phyloP scores from a whole-genome alignment of 192 early-diverging fungal species.

The Polychytrium aggregatum region DNA sequence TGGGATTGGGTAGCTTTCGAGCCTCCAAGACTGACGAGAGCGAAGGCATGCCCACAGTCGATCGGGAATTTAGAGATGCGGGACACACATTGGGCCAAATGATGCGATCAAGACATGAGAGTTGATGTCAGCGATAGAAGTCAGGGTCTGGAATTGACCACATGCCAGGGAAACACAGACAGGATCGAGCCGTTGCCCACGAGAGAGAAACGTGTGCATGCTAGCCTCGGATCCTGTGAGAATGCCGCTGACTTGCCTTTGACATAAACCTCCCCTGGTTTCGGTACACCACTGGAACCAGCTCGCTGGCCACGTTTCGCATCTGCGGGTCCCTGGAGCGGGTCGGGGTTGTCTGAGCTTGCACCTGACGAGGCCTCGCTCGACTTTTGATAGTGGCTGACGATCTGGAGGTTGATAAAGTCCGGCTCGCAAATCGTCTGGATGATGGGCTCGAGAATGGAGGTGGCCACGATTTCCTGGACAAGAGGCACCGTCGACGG shows the following conservation, averaged over 20 bases:
- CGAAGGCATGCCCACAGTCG: background rate
- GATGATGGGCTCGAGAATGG: slow-evolving; percentile 26
- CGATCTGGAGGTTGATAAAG: slow-evolving; percentile 22
- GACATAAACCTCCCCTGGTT: slow-evolving; percentile 13
- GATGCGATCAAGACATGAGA: too few species aligned
- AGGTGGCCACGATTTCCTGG: slow-evolving; percentile 34
- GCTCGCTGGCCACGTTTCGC: background rate
- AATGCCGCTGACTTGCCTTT: slow-evolving; percentile 10
- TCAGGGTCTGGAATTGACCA: too few species aligned
- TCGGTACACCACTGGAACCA: too few species aligned
- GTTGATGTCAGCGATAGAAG: too few species aligned
- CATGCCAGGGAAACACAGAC: too few species aligned
- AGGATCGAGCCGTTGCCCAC: too few species aligned
- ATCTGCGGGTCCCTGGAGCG: background rate
- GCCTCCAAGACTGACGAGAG: slow-evolving; percentile 17
- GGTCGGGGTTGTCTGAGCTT: background rate
- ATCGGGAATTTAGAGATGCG: too few species aligned
- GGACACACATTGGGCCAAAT: too few species aligned
- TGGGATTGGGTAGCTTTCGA: slow-evolving; percentile 12
- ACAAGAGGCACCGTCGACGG: slow-evolving; percentile 26
- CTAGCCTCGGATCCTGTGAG: background rate
- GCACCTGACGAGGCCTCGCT: slow-evolving; percentile 2
- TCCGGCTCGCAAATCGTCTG: slow-evolving; percentile 23
- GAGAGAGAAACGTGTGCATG: too few species aligned
- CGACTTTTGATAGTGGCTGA: slow-evolving; percentile 10